Evolutionary conservation across 768 basidiomycete species (phyloP).

Genomic region (Boletellus sp.): DNA sequence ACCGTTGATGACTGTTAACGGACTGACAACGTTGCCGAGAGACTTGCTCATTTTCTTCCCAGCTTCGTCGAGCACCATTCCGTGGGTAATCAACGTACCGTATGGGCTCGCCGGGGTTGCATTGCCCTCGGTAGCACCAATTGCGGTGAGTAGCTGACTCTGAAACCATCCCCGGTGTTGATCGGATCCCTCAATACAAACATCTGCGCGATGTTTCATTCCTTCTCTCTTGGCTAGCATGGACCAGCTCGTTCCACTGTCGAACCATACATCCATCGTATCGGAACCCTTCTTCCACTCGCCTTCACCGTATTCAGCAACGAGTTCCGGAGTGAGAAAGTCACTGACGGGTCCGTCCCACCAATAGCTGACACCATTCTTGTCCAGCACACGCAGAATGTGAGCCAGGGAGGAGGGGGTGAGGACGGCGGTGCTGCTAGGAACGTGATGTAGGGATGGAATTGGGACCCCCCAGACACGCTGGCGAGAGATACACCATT

Average conservation of each 20-base stretch:
- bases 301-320: conserved; percentile 40
- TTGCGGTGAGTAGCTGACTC: conserved; percentile 81
- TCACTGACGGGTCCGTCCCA: conserved; percentile 84
- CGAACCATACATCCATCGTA: conserved; percentile 99
- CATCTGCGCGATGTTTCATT: conserved; percentile 59
- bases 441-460: conserved; percentile 71
- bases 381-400: conserved; percentile 70
- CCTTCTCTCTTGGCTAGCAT: conserved; percentile 49
- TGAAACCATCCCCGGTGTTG: conserved; percentile 99
- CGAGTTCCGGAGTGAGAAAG: conserved; percentile 66
- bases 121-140: conserved; percentile 37
- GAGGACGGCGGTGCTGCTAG: conserved; percentile 62
- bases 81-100: conserved; percentile 84
- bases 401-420: conserved; percentile 62
- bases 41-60: conserved; percentile 99
- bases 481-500: conserved; percentile 99
- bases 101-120: conserved; percentile 53
- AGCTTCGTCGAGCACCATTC: conserved; percentile 88
- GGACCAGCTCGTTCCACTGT: conserved; percentile 94
- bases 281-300: conserved; percentile 80
- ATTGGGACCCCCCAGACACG: conserved; percentile 98
- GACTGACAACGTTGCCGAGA: conserved; percentile 85
- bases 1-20: conserved; percentile 75
- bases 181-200: conserved; percentile 93
- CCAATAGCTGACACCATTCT: conserved; percentile 81